Percentiles rank a stretch among this genome's conserved stretches.
These are phyloP conservation scores for Phaeosphaeriaceae sp. DNA, from an alignment of 2,329 filamentous ascomycete species.

Conservation along the genomic window DNA sequence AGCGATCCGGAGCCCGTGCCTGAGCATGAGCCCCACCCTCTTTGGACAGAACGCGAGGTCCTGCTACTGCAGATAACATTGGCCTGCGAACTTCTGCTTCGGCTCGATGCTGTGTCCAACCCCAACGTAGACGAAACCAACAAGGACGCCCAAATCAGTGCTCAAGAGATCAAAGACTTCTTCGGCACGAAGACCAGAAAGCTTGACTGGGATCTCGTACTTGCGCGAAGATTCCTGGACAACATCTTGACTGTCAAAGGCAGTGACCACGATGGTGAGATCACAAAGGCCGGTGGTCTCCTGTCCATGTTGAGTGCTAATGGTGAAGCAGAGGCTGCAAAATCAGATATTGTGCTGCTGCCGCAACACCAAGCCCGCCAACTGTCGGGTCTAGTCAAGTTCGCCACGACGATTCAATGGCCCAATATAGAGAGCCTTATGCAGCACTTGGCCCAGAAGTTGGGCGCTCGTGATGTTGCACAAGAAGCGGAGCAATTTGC, in stretches of 20 bases:
- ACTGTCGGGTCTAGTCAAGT: constrained; percentile 59
- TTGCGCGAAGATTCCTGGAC: constrained; percentile 61
- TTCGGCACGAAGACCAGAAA: constrained; percentile 59
- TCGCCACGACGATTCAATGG: constrained; percentile 61
- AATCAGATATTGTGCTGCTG: constrained; percentile 39
- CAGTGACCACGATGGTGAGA: constrained; percentile 19
- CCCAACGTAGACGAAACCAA: constrained; percentile 42
- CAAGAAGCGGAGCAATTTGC: constrained; percentile 22
- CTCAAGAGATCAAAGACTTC: constrained; percentile 55
- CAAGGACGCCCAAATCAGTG: constrained; percentile 51
- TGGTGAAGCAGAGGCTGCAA: constrained; percentile 26
- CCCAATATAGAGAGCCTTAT: constrained; percentile 53
- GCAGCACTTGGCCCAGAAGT: constrained; percentile 45
- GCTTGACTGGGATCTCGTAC: constrained; percentile 64
- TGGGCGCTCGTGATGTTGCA: constrained; percentile 32
- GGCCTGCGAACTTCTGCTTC: constrained; percentile 62
- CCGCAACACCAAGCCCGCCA: constrained; percentile 51
- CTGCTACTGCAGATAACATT: constrained; percentile 63
- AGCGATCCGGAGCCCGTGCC: constrained; percentile 47
- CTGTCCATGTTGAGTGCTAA: constrained; percentile 35
- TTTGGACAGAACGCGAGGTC: constrained; percentile 59
- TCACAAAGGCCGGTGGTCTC: constrained; percentile 34
- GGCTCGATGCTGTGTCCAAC: constrained; percentile 58
- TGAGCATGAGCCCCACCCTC: constrained; percentile 27
- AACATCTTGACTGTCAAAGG: constrained; percentile 54